Conservation (phyloP, 176 grass and related monocot species). For the Pontederia crassipes region DNA sequence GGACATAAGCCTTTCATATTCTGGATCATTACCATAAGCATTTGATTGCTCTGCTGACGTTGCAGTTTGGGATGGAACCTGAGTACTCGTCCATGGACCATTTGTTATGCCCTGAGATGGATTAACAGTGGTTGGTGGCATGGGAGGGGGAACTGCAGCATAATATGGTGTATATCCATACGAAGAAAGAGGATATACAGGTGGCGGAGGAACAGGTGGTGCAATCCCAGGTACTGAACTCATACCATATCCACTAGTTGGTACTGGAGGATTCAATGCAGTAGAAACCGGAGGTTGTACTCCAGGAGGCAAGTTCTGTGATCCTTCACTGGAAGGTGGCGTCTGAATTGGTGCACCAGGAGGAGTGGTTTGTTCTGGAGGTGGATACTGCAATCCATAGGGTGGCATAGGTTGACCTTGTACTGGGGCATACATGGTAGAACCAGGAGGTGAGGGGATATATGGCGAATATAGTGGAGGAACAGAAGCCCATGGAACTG, state of each 20-base stretch:
- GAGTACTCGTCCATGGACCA: constrained; percentile 64
- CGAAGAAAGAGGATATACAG: constrained; percentile 15
- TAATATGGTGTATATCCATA: constrained; percentile 76
- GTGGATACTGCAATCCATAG: constrained; percentile 50
- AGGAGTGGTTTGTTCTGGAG: constrained; percentile 46
- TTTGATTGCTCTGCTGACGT: constrained; percentile 31
- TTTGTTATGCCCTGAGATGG: constrained; percentile 53
- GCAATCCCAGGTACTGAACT: constrained; percentile 31
- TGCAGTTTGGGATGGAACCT: constrained; percentile 25
- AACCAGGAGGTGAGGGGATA: constrained; percentile 51
- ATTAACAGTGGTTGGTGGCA: constrained; percentile 48
- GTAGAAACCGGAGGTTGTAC: constrained; percentile 38
- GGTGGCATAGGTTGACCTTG: constrained; percentile 39
- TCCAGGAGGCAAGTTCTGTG: constrained; percentile 46
- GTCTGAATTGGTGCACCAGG: constrained; percentile 39
- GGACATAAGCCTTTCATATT: constrained; percentile 88
- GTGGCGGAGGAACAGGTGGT: constrained; percentile 32
- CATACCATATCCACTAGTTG: constrained; percentile 40
- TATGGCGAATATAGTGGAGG: constrained; percentile 65
- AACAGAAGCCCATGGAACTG: constrained; percentile 55
- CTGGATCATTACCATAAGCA: constrained; percentile 45
- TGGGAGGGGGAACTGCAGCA: constrained; percentile 30
- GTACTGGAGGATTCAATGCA: constrained; percentile 36
- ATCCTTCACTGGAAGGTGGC: constrained; percentile 30
- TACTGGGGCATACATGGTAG: constrained; percentile 44